A percentile compares a stretch with the other conserved stretches of the same genome.
These are phyloP conservation scores for Cryptosporidium sp. DNA, from an alignment of 169 alveolate species.

Conservation along the genomic window DNA sequence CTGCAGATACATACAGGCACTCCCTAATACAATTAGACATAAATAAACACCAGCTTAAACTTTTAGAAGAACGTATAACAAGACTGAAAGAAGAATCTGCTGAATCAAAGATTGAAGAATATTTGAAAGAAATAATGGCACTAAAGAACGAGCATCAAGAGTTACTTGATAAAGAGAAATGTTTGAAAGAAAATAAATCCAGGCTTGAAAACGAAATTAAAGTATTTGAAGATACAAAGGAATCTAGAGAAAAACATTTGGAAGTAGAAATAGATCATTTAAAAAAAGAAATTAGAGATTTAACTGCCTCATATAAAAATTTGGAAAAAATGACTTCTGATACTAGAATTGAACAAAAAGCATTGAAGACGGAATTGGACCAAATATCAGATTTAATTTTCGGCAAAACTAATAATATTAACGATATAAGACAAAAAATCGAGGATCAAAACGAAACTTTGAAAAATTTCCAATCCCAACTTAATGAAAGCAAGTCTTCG, in stretches of 20 bases:
- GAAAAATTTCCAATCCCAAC: conserved; percentile 76
- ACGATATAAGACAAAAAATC: conserved; percentile 59
- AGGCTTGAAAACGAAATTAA: conserved; percentile 78
- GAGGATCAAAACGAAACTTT: conserved; percentile 76
- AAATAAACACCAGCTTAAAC: conserved; percentile 48
- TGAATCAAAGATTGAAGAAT: conserved; percentile 24
- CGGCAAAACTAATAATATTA: conserved; percentile 76
- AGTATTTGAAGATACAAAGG: conserved; percentile 76
- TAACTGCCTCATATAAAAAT: conserved; percentile 70
- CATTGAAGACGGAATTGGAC: conserved; percentile 72
- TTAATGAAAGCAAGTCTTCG: conserved; percentile 76
- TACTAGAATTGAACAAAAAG: conserved; percentile 75
- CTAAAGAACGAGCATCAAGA: not conserved
- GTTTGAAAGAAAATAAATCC: conserved; percentile 77
- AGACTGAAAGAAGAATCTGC: conserved; percentile 76
- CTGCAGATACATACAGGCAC: conserved; percentile 51
- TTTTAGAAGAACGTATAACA: conserved; percentile 79
- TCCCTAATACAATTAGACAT: conserved; percentile 52
- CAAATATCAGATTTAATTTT: conserved; percentile 64
- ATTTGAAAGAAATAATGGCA: not conserved
- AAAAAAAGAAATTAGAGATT: conserved; percentile 76
- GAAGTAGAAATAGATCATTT: conserved; percentile 77
- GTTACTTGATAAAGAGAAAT: conserved; percentile 48
- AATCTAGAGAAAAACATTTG: conserved; percentile 78
- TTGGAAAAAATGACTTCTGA: conserved; percentile 64